Base-by-base conservation (phyloP, 129 eudicot genomes). In the Escallonia herrerae region DNA sequence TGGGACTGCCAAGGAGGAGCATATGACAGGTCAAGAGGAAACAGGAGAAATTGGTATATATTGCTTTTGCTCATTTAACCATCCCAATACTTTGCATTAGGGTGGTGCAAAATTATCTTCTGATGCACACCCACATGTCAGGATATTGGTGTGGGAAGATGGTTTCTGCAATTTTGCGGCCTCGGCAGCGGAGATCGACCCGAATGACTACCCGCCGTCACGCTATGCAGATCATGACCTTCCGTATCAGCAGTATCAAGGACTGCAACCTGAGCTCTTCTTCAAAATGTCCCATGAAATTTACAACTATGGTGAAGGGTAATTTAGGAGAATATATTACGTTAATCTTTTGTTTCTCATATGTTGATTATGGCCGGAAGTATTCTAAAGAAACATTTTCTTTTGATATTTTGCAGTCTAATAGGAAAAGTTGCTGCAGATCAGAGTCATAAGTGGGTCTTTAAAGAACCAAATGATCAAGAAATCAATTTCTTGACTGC, bases 131-230 rank as follows among this genome's bases (percentile, higher is more conserved):
- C 39, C 13, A 53, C 4, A 3, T 33, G 9, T 60, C 64, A 94
- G 99, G 99, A 94, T 94, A 86, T 74, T 94, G 78, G 99, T 84
- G 12, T 94, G 99, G 99, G 99, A 94, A 79, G 99, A 94, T 80
- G 99, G 99, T n/a, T 94, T 94, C 43, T 94, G 99, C 73, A 89
- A 94, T 47, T 94, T 94, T 74, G 93, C 87, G 5, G 99, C 97
- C 5, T 86, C 99, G 15, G 63, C 97, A 4, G 63, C 80, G 42
- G 93, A 86, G 77, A 84, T 84, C 7, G 79, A 59, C 60, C 43
- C 73, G 15, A 82, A 82, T 7, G 95, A 81, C 53, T 71, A 74
- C 37, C 72, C 65, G 78, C 69, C 80, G 6, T 73, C 79, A 4
- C 71, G 56, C 37, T 76, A 84, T 60, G 79, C 72, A 4, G 78